phyloP scores from a whole-genome alignment of 768 basidiomycete species.

The Xerocomus brunneocitrinus region DNA sequence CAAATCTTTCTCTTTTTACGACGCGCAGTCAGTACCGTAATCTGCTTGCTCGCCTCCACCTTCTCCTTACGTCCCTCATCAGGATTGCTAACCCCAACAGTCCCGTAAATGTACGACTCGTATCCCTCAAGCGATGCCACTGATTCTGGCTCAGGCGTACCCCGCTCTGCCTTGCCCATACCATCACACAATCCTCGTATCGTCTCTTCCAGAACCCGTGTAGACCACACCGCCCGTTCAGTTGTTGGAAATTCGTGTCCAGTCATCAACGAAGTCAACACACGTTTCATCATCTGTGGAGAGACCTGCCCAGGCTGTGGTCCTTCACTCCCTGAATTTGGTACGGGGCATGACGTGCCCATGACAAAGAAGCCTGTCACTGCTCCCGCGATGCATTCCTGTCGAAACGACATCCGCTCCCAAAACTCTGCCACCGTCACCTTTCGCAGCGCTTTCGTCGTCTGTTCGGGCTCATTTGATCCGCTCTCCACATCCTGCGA shows the following conservation, averaged over 20 bases:
- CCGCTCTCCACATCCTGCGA: constrained; percentile 21
- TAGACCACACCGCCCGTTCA: constrained; percentile 62
- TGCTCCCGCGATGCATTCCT: constrained; percentile 88
- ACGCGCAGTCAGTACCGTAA: constrained; percentile 60
- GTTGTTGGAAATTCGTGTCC: constrained; percentile 73
- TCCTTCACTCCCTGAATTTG: constrained; percentile 25
- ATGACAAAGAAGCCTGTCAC: constrained; percentile 92
- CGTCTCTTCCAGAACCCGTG: constrained; percentile 63
- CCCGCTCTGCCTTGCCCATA: constrained; percentile 43
- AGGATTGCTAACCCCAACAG: constrained; percentile 48
- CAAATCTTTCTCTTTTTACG: constrained; percentile 39
- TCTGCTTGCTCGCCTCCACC: constrained; percentile 18
- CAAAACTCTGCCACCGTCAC: constrained; percentile 83
- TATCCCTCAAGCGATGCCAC: constrained; percentile 54
- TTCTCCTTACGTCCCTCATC: constrained; percentile 25
- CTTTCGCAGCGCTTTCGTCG: constrained; percentile 51
- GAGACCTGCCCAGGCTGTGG: constrained; percentile 61
- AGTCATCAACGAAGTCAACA: constrained; percentile 63
- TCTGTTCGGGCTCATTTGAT: constrained; percentile 34
- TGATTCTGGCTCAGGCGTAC: constrained; percentile 36
- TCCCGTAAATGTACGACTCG: constrained; percentile 54
- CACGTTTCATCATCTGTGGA: constrained; percentile 60
- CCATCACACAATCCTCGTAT: constrained; percentile 66
- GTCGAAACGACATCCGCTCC: constrained; percentile 95
- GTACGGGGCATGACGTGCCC: constrained; percentile 37